Conservation (phyloP, 495 filamentous ascomycete genomes). For the Xylaria castorea region DNA sequence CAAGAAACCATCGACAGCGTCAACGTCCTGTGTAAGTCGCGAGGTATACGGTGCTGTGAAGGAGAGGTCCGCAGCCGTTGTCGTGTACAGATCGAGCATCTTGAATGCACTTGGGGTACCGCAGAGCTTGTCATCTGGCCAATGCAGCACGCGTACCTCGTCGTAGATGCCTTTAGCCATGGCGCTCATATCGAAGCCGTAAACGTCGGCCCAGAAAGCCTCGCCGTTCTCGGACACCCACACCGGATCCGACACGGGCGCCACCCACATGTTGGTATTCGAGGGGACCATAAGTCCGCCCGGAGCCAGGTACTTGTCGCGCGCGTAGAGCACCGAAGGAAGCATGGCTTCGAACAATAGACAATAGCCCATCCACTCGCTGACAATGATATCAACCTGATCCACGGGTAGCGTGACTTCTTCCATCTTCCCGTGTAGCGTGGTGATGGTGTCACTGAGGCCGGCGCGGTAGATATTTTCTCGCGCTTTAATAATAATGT, state of each 20-base stretch:
- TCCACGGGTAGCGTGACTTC: constrained; percentile 86
- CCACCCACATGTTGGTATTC: constrained; percentile 88
- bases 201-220: constrained; percentile 96
- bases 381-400: constrained; percentile 97
- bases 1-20: constrained; percentile 74
- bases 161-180: constrained; percentile 84
- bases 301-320: constrained; percentile 85
- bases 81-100: constrained; percentile 82
- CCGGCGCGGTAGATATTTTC: constrained; percentile 90
- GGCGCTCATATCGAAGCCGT: constrained; percentile 94
- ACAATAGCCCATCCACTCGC: constrained; percentile 99
- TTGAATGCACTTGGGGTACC: constrained; percentile 75
- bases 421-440: constrained; percentile 95
- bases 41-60: constrained; percentile 71
- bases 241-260: constrained; percentile 84
- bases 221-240: constrained; percentile 87
- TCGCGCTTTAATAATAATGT: constrained; percentile 92
- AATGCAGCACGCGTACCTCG: constrained; percentile 72
- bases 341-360: constrained; percentile 98
- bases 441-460: constrained; percentile 82
- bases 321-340: constrained; percentile 91
- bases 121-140: constrained; percentile 72
- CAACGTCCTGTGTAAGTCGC: constrained; percentile 55
- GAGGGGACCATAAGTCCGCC: constrained; percentile 91
- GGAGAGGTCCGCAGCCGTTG: constrained; percentile 72